Conservation (phyloP, 1,284 basidiomycete species). For the Clitocybe nebularis region DNA sequence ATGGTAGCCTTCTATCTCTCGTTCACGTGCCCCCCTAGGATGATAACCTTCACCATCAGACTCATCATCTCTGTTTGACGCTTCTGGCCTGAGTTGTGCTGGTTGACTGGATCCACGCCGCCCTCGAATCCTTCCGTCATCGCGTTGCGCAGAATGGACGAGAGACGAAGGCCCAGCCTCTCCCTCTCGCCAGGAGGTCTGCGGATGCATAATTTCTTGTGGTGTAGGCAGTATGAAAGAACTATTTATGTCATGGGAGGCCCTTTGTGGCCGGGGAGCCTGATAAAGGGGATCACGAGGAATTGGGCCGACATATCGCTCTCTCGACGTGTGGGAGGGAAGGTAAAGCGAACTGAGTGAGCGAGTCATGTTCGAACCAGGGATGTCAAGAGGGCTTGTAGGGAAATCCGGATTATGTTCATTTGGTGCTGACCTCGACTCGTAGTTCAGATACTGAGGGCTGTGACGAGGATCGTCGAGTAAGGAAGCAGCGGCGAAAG, state of each 20-base stretch:
- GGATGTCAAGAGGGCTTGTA: constrained; percentile 12
- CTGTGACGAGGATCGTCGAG: constrained; percentile 10
- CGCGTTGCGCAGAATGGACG: constrained; percentile 11
- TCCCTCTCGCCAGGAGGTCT: constrained; percentile 25
- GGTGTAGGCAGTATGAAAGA: constrained; percentile 16
- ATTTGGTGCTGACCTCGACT: constrained; percentile 11
- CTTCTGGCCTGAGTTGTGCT: constrained; percentile 15
- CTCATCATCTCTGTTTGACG: constrained; percentile 12
- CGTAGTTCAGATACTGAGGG: constrained; percentile 10
- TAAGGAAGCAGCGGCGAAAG: constrained; percentile 11
- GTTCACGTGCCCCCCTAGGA: constrained; percentile 6
- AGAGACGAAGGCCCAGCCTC: constrained; percentile 31
- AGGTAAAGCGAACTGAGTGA: constrained; percentile 13
- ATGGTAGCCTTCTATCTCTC: constrained; percentile 10
- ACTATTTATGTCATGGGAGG: constrained; percentile 17
- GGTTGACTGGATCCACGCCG: constrained; percentile 22
- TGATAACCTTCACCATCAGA: constrained; percentile 16
- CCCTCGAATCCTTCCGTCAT: constrained; percentile 9
- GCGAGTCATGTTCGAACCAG: constrained; percentile 10
- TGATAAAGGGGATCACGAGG: constrained; percentile 29
- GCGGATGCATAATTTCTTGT: constrained; percentile 12
- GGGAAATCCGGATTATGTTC: constrained; percentile 5
- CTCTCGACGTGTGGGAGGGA: constrained; percentile 20
- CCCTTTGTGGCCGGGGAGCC: constrained; percentile 19
- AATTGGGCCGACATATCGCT: constrained; percentile 24